Percentiles rank a stretch among this genome's conserved stretches.
Conservation (phyloP, 345 rosid species). For the Arabidopsis arenosa region DNA sequence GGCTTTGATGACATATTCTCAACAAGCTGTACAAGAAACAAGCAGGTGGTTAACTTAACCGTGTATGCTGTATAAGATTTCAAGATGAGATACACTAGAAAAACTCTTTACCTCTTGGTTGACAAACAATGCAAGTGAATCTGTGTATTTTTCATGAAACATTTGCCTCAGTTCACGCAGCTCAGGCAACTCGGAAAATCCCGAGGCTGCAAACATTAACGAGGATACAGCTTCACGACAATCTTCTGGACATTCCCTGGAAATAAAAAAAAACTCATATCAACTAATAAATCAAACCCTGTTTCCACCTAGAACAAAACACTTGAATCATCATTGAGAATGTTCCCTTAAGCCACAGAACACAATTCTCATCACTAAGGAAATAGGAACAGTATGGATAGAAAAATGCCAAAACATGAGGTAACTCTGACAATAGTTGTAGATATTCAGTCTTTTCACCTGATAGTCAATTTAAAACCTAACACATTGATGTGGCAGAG, state of each 20-base stretch:
- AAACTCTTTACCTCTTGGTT: slow-evolving; percentile 68
- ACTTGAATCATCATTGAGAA: background rate
- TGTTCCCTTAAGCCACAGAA: slow-evolving; percentile 24
- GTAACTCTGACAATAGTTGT: background rate
- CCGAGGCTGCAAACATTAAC: slow-evolving; percentile 92
- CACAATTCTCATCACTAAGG: slow-evolving; percentile 2
- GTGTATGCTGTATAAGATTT: slow-evolving; percentile 18
- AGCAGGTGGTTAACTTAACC: slow-evolving; percentile 43
- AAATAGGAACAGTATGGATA: slow-evolving; percentile 13
- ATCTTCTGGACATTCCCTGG: slow-evolving; percentile 87
- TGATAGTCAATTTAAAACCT: slow-evolving; percentile 28
- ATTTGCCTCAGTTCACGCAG: slow-evolving; percentile 83
- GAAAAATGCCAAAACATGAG: slow-evolving; percentile 30
- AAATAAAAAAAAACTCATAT: slow-evolving; percentile 16
- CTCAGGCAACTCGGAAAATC: slow-evolving; percentile 93
- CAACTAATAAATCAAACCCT: slow-evolving; percentile 9
- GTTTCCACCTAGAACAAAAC: slow-evolving; percentile 3
- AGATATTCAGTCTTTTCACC: background rate
- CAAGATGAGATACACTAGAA: slow-evolving; percentile 27
- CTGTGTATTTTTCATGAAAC: slow-evolving; percentile 79
- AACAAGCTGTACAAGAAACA: slow-evolving; percentile 58
- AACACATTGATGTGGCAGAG: slow-evolving; percentile 33
- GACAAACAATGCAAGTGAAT: slow-evolving; percentile 67
- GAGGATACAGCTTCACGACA: slow-evolving; percentile 85
- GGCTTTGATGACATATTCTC: slow-evolving; percentile 66